Evolutionary conservation across 2,329 filamentous ascomycete species (phyloP).

Genomic region (Chrysoporthe cubensis): DNA sequence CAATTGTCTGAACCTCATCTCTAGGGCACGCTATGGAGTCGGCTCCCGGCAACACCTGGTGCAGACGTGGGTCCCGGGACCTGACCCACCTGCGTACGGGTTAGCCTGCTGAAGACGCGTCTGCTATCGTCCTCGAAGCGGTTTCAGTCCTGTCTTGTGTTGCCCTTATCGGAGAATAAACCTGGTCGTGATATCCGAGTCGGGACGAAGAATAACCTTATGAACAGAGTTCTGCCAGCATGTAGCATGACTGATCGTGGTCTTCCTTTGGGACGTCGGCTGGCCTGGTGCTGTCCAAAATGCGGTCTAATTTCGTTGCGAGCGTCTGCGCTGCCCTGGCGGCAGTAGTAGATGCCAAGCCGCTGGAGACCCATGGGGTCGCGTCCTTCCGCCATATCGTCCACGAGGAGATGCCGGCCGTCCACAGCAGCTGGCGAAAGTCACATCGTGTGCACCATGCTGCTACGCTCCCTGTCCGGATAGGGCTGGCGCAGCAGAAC

Average conservation of each 20-base stretch:
- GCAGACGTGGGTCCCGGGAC: not conserved
- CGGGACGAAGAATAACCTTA: conserved; percentile 22
- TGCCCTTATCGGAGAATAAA: conserved; percentile 6
- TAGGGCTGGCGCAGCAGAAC: conserved; percentile 51
- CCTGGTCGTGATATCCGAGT: conserved; percentile 9
- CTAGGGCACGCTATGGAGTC: conserved; percentile 5
- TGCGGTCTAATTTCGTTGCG: conserved; percentile 32
- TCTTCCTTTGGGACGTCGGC: conserved; percentile 14
- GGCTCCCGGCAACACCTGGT: conserved; percentile 6
- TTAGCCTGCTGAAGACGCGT: not conserved
- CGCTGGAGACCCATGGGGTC: conserved; percentile 21
- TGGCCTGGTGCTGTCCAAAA: conserved; percentile 28
- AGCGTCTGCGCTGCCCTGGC: conserved; percentile 37
- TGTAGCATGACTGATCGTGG: not conserved
- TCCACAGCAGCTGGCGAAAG: conserved; percentile 35
- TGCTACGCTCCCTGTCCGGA: conserved; percentile 42
- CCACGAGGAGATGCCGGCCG: conserved; percentile 38
- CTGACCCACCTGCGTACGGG: not conserved
- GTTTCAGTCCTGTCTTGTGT: conserved; percentile 27
- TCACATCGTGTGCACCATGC: conserved; percentile 30
- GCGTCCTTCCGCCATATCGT: conserved; percentile 34
- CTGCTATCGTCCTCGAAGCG: not conserved
- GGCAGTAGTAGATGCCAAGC: conserved; percentile 35
- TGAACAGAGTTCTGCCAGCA: conserved; percentile 16
- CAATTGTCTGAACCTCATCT: conserved; percentile 17